Base-by-base conservation (phyloP, 352 stramenopile genomes). In the Phytophthora kernoviae region DNA sequence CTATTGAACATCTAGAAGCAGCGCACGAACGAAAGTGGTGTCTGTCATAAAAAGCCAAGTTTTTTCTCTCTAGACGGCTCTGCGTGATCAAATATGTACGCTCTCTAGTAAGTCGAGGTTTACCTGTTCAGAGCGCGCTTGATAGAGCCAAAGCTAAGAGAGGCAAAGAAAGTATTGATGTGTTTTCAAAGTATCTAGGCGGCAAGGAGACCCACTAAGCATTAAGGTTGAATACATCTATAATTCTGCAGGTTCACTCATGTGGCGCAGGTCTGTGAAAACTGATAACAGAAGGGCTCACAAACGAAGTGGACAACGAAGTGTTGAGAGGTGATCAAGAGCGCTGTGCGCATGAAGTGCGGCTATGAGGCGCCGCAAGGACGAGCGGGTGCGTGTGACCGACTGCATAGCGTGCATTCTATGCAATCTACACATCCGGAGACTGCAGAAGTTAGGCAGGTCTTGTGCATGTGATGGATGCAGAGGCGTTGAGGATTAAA, bases 31-130 rank as follows among this genome's bases (percentile, higher is more conserved):
- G 42, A n/a, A 55, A 62, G 15, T 63, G 55, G 46, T 18, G 55
- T 26, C 17, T 34, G 10, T 63, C 55, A n/a, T 40, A 56, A 37
- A 45, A 52, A 10, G 14, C 37, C 0, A 63, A 57, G n/a, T 63
- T 57, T 57, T 63, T n/a, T n/a, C n/a, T 57, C 10, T 57, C 39
- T 7, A 43, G 39, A 36, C 34, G 55, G 1, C 34, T 46, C n/a
- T 50, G 20, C 15, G 21, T 63, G 3, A 57, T 52, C 46, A 63
- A 52, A 24, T 50, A 63, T 45, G 55, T 57, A 33, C 39, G 32
- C 1, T 36, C 10, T 18, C n/a, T 62, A 7, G 14, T 51, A 17
- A 10, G 5, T 0, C 43, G 15, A 24, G 45, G 45, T 0, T 26
- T 51, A 10, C 20, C 54, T 6, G 54, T 53, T 15, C 32, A 41